Evolutionary conservation across 352 stramenopile species (phyloP).

Genomic region (Globisporangium apiculatum): DNA sequence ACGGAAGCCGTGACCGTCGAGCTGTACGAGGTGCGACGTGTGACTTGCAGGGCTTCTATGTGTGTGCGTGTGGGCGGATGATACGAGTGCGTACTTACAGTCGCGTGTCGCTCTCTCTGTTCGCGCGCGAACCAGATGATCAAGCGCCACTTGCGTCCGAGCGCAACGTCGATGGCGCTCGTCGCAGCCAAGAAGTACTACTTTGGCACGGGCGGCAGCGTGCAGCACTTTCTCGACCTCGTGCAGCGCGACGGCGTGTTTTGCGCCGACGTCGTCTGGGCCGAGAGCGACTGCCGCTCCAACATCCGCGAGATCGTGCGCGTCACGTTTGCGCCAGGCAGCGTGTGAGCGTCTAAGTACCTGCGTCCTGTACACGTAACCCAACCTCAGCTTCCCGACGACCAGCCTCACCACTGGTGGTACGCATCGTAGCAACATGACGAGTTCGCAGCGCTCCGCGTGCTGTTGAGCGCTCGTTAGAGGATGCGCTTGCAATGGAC

Average conservation of each 20-base stretch:
- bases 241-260: constrained; percentile 43
- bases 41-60: too few relatives aligned
- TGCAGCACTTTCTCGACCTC: constrained; percentile 76
- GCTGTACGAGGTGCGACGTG: constrained; percentile 47
- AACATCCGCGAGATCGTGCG: constrained; percentile 82
- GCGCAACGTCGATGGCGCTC: constrained; percentile 37
- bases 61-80: too few relatives aligned
- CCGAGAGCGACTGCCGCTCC: constrained; percentile 60
- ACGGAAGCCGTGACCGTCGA: constrained; percentile 66
- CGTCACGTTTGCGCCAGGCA: constrained; percentile 23
- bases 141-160: constrained; percentile 53
- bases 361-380: too few relatives aligned
- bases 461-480: too few relatives aligned
- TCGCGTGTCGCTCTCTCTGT: not conserved
- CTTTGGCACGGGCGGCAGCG: constrained; percentile 79
- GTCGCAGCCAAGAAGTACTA: constrained; percentile 86
- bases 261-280: constrained; percentile 51
- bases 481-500: too few relatives aligned
- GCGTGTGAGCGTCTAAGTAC: not conserved
- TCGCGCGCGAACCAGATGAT: constrained; percentile 37
- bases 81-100: too few relatives aligned
- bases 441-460: too few relatives aligned
- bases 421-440: too few relatives aligned
- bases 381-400: too few relatives aligned
- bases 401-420: too few relatives aligned